Evolutionary conservation across 177 flowering plant genomes (phyloP).

Genomic region (Telopea speciosissima): DNA sequence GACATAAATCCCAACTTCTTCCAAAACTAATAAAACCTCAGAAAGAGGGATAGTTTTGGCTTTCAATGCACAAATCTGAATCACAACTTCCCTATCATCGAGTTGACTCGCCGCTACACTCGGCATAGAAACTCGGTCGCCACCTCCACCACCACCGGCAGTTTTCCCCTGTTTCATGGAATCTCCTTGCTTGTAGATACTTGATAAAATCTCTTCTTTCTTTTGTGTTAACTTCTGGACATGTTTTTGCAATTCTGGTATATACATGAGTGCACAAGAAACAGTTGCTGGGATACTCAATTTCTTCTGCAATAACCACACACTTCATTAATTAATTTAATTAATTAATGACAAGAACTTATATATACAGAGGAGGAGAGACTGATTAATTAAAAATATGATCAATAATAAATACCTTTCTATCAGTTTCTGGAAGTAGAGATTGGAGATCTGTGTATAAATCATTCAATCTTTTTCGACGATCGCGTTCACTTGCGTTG

Average conservation of each 20-base stretch:
- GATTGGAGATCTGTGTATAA: constrained; percentile 51
- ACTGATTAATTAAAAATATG: no score
- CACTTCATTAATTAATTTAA: no score
- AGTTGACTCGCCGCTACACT: constrained; percentile 22
- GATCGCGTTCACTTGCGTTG: constrained; percentile 65
- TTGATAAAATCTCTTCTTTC: constrained; percentile 41
- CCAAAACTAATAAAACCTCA: constrained; percentile 32
- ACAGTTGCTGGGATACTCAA: constrained; percentile 50
- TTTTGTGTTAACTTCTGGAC: constrained; percentile 32
- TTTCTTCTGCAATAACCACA: constrained; percentile 41
- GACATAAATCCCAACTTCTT: constrained; percentile 36
- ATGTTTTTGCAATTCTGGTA: constrained; percentile 54
- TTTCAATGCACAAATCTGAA: constrained; percentile 40
- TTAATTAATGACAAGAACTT: no score
- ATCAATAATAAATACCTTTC: constrained; percentile 24
- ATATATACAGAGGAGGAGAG: no score
- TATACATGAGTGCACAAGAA: constrained; percentile 46
- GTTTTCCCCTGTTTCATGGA: neutral
- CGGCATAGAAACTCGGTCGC: constrained; percentile 12
- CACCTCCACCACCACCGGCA: neutral
- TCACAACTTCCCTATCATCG: constrained; percentile 30
- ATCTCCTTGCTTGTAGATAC: constrained; percentile 19
- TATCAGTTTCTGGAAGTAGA: constrained; percentile 45
- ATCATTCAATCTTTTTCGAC: constrained; percentile 49
- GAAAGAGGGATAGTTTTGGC: constrained; percentile 20